Evolutionary conservation across 768 basidiomycete species (phyloP), one percentile per base, ranked within the genome.

Genomic region (Mycena venus): DNA sequence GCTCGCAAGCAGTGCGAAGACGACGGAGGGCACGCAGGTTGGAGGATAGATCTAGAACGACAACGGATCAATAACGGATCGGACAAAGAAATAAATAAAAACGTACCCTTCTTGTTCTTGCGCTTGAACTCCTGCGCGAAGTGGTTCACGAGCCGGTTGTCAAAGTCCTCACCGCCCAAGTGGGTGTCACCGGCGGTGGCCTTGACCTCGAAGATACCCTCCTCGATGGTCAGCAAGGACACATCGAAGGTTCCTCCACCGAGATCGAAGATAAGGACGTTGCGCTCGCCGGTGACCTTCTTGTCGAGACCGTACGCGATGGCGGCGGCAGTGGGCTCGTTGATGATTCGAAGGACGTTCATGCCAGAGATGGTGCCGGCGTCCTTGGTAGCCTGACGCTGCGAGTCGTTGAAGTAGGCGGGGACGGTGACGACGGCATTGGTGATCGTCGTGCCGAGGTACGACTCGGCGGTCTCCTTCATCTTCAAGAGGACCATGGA

Each of bases 241-340:
- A 98, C 97, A 92, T 98, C 97, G 85, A 98, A 99, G 42, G 97
- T 98, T 88, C 97, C 97, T 88, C 97, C 97, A 75, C 97, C 97
- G 47, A 99, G 94, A 89, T 99, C 97, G 88, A 98, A 99, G 84
- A 99, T 98, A 81, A 99, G 91, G 79, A 99, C 97, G 82, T 98
- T 98, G 74, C 94, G 94, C 86, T 99, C 97, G 77, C 95, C 93
- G 34, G 84, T 83, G 71, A 94, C 92, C 86, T 98, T 96, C 88
- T 97, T 96, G 88, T 99, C 97, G 65, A 99, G 95, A 87, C 97
- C 97, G 86, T 99, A 99, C 40, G 97, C 97, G 80, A 99, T 99
- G 76, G 97, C 97, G 64, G 98, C 98, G 47, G 98, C 98, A 58
- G 98, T 99, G 44, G 98, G 97, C 85, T 99, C 98, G 87, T 99